Conservation (phyloP, 345 rosid genomes). For the Microthlaspi erraticum region DNA sequence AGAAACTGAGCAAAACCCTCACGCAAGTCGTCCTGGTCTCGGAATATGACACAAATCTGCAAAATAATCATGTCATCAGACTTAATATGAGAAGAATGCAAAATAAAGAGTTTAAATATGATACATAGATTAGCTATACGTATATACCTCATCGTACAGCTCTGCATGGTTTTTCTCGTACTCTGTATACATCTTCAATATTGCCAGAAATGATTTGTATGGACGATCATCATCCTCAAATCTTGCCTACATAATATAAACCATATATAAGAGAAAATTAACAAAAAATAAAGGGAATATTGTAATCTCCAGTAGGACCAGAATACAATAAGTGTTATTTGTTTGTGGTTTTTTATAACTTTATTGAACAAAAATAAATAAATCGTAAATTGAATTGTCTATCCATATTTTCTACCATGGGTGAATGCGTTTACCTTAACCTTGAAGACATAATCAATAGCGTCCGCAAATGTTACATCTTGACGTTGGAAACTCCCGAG, state of each 20-base stretch:
- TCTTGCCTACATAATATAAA: neutral
- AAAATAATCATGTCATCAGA: neutral
- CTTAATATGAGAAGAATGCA: neutral
- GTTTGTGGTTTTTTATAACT: neutral
- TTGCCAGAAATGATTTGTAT: neutral
- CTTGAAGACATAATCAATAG: constrained; percentile 75
- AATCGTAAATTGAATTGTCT: neutral
- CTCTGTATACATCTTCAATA: neutral
- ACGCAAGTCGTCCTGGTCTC: neutral
- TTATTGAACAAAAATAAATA: too few relatives aligned
- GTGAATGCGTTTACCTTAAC: constrained; percentile 54
- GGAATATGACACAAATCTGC: neutral
- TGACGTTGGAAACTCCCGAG: constrained; percentile 10
- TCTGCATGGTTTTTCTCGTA: neutral
- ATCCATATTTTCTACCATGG: neutral
- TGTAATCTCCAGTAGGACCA: neutral
- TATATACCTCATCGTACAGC: neutral
- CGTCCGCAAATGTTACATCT: constrained; percentile 60
- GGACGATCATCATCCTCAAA: neutral
- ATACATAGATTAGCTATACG: too few relatives aligned
- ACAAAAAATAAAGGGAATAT: neutral
- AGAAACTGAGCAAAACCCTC: neutral
- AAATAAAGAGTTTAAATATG: neutral
- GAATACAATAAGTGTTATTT: neutral
- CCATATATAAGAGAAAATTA: neutral